phyloP scores from a whole-genome alignment of 2,329 filamentous ascomycete genomes.

The Xylariaceae sp. region DNA sequence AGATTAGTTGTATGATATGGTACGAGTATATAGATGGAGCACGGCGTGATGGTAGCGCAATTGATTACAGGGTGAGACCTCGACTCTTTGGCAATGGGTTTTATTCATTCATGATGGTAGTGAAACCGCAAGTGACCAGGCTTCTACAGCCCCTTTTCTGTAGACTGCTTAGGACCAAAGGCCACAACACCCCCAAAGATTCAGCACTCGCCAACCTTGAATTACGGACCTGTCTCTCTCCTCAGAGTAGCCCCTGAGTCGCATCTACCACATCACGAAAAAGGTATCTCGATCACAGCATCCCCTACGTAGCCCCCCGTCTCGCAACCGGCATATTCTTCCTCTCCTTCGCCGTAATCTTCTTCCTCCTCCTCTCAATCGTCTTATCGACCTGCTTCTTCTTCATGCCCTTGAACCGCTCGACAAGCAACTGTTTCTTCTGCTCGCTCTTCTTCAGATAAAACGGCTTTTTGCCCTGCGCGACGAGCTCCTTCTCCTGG shows the following conservation, averaged over 20 bases:
- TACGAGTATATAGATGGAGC: neutral
- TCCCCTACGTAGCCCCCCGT: slow-evolving; percentile 28
- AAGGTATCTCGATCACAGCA: neutral
- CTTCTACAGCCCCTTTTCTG: neutral
- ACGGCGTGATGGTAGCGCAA: neutral
- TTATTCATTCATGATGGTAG: neutral
- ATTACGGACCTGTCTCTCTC: neutral
- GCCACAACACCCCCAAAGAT: neutral
- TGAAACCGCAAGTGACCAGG: neutral
- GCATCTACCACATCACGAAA: neutral
- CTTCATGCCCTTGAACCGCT: slow-evolving; percentile 78
- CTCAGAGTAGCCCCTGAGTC: neutral
- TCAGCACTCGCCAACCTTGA: neutral
- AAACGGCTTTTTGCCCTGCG: slow-evolving; percentile 86
- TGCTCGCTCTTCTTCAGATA: slow-evolving; percentile 89
- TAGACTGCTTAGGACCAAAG: neutral
- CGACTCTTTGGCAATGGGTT: slow-evolving; percentile 5
- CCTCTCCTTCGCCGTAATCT: slow-evolving; percentile 79
- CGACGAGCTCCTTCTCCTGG: slow-evolving; percentile 78
- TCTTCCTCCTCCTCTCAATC: slow-evolving; percentile 85
- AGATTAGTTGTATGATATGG: slow-evolving; percentile 10
- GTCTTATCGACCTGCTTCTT: slow-evolving; percentile 76
- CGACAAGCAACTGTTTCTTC: slow-evolving; percentile 76
- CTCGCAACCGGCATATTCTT: slow-evolving; percentile 61
- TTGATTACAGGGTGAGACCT: neutral